Conservation (phyloP, 345 rosid species). For the Hibiscus trionum region DNA sequence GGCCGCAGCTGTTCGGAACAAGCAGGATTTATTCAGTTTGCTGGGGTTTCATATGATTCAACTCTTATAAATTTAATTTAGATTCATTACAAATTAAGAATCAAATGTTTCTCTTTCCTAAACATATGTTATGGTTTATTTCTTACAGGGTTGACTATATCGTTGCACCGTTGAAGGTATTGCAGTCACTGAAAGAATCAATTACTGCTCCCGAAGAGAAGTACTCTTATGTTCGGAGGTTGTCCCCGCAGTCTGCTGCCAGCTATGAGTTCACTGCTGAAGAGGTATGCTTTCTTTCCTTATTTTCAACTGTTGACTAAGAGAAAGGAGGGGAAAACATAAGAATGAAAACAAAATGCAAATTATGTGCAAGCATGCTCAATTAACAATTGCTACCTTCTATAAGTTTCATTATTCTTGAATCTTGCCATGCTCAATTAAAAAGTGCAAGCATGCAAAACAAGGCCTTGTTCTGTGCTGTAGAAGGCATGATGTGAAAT, state of each 20-base stretch:
- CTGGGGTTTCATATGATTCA: constrained; percentile 47
- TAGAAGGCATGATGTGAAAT: neutral
- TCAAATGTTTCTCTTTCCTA: neutral
- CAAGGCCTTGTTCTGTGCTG: neutral
- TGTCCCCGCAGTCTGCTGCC: constrained; percentile 68
- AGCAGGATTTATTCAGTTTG: constrained; percentile 87
- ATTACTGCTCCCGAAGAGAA: constrained; percentile 61
- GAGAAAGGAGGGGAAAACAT: neutral
- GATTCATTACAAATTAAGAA: constrained; percentile 1
- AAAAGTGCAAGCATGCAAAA: neutral
- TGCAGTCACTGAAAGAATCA: constrained; percentile 84
- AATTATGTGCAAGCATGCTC: too few species aligned
- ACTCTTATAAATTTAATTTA: neutral
- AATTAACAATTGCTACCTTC: too few species aligned
- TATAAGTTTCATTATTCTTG: too few species aligned
- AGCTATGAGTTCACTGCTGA: constrained; percentile 57
- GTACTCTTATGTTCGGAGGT: constrained; percentile 60
- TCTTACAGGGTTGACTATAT: constrained; percentile 81
- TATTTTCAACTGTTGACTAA: neutral
- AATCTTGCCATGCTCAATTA: too few species aligned
- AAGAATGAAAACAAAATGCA: neutral
- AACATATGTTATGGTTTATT: constrained; percentile 7
- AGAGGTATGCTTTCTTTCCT: constrained; percentile 49
- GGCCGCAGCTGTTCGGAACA: constrained; percentile 99
- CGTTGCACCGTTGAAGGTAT: constrained; percentile 80